A percentile compares a stretch with the other conserved stretches of the same genome.
These are phyloP conservation scores for Bryum argenteum DNA, from an alignment of 225 moss, liverwort and hornwort genomes.

Conservation along the genomic window DNA sequence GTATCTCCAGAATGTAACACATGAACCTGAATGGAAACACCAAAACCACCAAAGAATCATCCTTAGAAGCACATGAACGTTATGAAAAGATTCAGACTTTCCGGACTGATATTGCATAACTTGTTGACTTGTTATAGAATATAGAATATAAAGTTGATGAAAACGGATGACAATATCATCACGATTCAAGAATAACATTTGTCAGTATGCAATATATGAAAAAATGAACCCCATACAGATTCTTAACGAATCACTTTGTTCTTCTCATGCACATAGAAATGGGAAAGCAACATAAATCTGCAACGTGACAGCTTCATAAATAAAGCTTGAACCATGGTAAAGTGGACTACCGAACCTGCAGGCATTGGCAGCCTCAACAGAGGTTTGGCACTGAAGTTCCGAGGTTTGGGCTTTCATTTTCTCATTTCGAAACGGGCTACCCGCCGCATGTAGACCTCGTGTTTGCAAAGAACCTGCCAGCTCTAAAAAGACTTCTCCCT, in stretches of 20 bases:
- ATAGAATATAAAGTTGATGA: too few relatives aligned
- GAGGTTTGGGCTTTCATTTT: constrained; percentile 55
- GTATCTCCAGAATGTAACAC: constrained; percentile 19
- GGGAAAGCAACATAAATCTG: too few relatives aligned
- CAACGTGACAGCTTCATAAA: too few relatives aligned
- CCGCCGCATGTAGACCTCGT: constrained; percentile 42
- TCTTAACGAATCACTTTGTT: background rate
- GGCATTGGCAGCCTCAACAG: constrained; percentile 51
- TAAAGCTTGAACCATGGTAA: background rate
- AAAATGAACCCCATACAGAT: background rate
- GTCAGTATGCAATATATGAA: background rate
- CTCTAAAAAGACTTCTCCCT: constrained; percentile 75
- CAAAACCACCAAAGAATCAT: background rate
- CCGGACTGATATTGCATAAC: too few relatives aligned
- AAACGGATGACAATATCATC: too few relatives aligned
- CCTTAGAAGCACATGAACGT: background rate
- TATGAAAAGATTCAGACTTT: too few relatives aligned
- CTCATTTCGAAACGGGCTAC: constrained; percentile 56
- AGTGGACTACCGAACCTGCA: constrained; percentile 34
- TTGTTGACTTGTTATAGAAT: too few relatives aligned
- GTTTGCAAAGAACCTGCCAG: constrained; percentile 62
- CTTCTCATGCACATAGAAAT: background rate
- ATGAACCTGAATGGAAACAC: constrained; percentile 12
- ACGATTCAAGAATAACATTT: background rate
- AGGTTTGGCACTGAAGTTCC: constrained; percentile 53